Conservation (phyloP, 108 stramenopile genomes). For the Nitzschia inconspicua region DNA sequence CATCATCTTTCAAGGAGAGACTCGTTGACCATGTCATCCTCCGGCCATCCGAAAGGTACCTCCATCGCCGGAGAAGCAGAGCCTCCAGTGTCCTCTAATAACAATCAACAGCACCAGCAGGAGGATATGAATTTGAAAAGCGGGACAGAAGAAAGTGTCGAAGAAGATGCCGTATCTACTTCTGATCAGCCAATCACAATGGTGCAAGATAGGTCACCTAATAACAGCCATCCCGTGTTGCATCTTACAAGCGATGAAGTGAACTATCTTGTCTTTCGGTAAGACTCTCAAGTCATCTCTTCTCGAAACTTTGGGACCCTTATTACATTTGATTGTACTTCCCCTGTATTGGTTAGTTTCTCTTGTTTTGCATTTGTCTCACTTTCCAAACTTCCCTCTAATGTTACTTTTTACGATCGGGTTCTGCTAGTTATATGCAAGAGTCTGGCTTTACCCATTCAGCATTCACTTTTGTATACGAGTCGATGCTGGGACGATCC, state of each 20-base stretch:
- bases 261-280: constrained; percentile 92
- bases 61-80: too few relatives aligned
- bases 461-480: constrained; percentile 93
- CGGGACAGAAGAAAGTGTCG: too few relatives aligned
- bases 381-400: not conserved
- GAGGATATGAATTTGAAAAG: too few relatives aligned
- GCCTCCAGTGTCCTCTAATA: too few relatives aligned
- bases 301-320: not conserved
- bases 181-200: too few relatives aligned
- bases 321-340: not conserved
- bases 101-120: too few relatives aligned
- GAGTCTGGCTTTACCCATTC: constrained; percentile 91
- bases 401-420: not conserved
- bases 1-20: too few relatives aligned
- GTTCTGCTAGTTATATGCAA: constrained; percentile 43
- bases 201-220: too few relatives aligned
- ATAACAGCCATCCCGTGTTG: constrained; percentile 39
- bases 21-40: too few relatives aligned
- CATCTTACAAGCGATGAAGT: constrained; percentile 87
- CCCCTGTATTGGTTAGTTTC: not conserved
- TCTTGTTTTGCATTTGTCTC: not conserved
- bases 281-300: constrained; percentile 21
- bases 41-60: too few relatives aligned
- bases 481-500: constrained; percentile 82
- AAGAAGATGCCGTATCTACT: too few relatives aligned